Evolutionary conservation across 306 rosid genomes (phyloP).

Genomic region (Castanea mollissima): DNA sequence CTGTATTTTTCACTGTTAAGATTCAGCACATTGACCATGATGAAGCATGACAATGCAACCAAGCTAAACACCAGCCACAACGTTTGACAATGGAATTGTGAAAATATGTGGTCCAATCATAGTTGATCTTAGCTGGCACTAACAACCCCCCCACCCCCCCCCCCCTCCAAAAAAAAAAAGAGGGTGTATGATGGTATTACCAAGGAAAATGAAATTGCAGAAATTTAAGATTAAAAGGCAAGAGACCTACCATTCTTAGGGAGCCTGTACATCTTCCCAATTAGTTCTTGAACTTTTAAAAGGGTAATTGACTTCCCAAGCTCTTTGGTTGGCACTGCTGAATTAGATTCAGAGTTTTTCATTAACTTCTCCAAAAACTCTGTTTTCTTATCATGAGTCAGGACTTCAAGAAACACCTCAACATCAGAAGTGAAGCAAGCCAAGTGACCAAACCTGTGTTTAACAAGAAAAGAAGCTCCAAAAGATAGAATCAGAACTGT

Average conservation of each 20-base stretch:
- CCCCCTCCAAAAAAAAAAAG: neutral
- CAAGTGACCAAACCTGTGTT: conserved; percentile 89
- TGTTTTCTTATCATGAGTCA: conserved; percentile 61
- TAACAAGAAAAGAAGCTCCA: conserved; percentile 29
- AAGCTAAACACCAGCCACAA: conserved; percentile 1
- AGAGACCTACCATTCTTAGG: conserved; percentile 62
- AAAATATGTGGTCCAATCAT: neutral
- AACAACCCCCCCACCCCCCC: neutral
- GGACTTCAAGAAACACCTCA: conserved; percentile 66
- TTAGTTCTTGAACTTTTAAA: conserved; percentile 65
- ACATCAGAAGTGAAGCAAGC: conserved; percentile 80
- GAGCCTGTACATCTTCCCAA: conserved; percentile 45
- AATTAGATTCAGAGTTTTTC: conserved; percentile 32
- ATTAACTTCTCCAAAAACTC: conserved; percentile 58
- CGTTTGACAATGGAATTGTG: neutral
- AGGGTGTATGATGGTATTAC: too few relatives aligned
- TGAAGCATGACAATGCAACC: neutral
- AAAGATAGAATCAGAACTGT: conserved; percentile 3
- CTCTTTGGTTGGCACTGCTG: conserved; percentile 48
- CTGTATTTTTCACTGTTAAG: neutral
- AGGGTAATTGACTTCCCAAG: conserved; percentile 77
- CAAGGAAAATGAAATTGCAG: conserved; percentile 11
- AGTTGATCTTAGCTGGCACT: neutral
- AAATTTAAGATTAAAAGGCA: conserved; percentile 2
- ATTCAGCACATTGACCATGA: conserved; percentile 1